A percentile compares a stretch with the other conserved stretches of the same genome.
These are phyloP conservation scores for Cylindrodendrum hubeiense DNA, from an alignment of 2,329 filamentous ascomycete species.

Conservation along the genomic window DNA sequence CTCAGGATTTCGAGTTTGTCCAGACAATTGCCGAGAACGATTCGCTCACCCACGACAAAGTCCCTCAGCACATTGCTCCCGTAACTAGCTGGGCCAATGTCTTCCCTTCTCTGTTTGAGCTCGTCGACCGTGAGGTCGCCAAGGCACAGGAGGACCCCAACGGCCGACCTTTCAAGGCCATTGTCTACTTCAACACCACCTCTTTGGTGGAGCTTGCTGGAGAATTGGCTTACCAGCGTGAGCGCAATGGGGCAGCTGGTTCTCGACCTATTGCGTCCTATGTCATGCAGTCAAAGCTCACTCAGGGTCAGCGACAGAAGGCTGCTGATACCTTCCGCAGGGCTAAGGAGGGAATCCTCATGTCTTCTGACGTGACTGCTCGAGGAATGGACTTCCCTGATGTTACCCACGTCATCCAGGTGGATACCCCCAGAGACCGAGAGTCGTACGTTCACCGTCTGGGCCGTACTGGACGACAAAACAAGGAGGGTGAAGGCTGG, in stretches of 20 bases:
- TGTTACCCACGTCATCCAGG: conserved; percentile 83
- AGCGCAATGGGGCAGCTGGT: conserved; percentile 52
- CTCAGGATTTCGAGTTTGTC: conserved; percentile 85
- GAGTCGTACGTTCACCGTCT: conserved; percentile 84
- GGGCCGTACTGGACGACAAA: conserved; percentile 81
- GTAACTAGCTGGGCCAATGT: conserved; percentile 80
- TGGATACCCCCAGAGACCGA: conserved; percentile 72
- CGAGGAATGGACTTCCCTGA: conserved; percentile 87
- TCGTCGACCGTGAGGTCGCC: conserved; percentile 72
- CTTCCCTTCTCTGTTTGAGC: conserved; percentile 81
- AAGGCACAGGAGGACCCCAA: conserved; percentile 54
- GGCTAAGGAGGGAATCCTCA: conserved; percentile 72
- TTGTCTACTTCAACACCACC: conserved; percentile 89
- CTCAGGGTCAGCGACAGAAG: conserved; percentile 76
- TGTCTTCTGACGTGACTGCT: conserved; percentile 85
- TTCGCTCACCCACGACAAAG: conserved; percentile 83
- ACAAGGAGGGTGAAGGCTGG: conserved; percentile 79
- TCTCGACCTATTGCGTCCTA: conserved; percentile 54
- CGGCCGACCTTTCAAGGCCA: conserved; percentile 87
- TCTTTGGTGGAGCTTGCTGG: conserved; percentile 76
- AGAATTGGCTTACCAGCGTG: conserved; percentile 60
- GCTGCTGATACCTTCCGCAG: conserved; percentile 79
- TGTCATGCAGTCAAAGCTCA: conserved; percentile 82
- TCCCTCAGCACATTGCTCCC: conserved; percentile 83
- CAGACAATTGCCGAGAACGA: conserved; percentile 90